Percentiles rank a stretch among this genome's conserved stretches.
Evolutionary conservation across 2,329 filamentous ascomycete genomes (phyloP).

Genomic region (Aspergillus sp.): DNA sequence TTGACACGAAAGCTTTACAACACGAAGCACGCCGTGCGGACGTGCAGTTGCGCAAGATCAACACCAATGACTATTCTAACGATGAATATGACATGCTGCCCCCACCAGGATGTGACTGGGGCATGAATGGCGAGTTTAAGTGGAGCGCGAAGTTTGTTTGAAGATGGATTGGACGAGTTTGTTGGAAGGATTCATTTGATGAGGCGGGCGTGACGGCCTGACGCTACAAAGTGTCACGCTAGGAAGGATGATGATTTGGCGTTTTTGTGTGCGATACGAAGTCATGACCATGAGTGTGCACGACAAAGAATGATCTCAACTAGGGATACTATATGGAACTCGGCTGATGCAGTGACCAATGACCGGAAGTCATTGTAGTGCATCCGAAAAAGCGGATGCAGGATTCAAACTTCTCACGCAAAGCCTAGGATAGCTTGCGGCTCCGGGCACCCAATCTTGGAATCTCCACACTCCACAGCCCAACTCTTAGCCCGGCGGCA

Average conservation of each 20-base stretch:
- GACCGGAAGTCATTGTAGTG: conserved; percentile 2
- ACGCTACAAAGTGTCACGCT: neutral
- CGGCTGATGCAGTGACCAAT: neutral
- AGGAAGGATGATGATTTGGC: neutral
- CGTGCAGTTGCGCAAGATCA: neutral
- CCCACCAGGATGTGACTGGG: conserved; percentile 2
- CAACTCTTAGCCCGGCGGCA: neutral
- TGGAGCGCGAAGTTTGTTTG: conserved; percentile 6
- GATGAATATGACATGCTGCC: neutral
- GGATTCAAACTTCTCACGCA: neutral
- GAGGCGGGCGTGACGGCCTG: neutral
- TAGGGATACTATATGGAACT: neutral
- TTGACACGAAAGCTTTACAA: neutral
- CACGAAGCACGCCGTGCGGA: neutral
- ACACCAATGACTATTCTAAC: neutral
- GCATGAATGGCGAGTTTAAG: conserved; percentile 9
- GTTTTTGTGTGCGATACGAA: conserved; percentile 9
- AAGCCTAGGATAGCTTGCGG: neutral
- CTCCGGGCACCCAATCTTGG: neutral
- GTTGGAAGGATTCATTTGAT: neutral
- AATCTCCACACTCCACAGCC: neutral
- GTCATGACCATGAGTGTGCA: conserved; percentile 7
- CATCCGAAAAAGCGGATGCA: neutral
- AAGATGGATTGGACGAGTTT: neutral
- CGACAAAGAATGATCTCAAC: conserved; percentile 3